These are phyloP conservation scores for Isochrysis galbana DNA, from an alignment of 78 protist genomes.

Conservation along the genomic window DNA sequence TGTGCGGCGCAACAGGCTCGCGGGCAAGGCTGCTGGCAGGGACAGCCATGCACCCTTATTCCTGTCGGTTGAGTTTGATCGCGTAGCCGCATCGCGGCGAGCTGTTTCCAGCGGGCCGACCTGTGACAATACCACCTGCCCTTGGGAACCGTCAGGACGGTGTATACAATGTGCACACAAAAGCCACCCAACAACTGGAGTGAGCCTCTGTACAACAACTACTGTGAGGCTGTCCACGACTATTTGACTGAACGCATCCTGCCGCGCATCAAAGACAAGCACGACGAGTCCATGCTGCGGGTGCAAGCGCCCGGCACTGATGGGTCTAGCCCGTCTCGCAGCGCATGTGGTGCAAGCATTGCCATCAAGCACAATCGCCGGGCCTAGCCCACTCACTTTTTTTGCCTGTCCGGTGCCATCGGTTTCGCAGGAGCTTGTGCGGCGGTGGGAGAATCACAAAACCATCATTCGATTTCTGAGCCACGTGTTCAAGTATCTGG, in stretches of 20 bases:
- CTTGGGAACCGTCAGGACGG: not conserved
- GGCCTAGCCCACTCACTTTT: no score
- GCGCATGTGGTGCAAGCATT: no score
- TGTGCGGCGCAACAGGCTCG: no score
- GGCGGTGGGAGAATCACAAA: slow-evolving; percentile 54
- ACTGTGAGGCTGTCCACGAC: slow-evolving; percentile 3
- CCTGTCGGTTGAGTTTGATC: no score
- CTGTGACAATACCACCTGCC: not conserved
- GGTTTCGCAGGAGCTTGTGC: slow-evolving; percentile 37
- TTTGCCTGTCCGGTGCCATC: no score
- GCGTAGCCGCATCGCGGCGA: no score
- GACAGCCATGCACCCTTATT: no score
- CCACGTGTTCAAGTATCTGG: slow-evolving; percentile 43
- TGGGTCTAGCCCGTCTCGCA: no score
- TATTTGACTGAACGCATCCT: slow-evolving; percentile 8
- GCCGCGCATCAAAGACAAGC: slow-evolving; percentile 39
- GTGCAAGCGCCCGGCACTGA: not conserved
- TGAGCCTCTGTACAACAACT: slow-evolving; percentile 35
- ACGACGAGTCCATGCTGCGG: slow-evolving; percentile 37
- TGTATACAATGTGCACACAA: slow-evolving; percentile 21
- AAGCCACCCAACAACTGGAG: slow-evolving; percentile 23
- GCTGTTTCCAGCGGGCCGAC: no score
- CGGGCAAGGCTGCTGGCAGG: no score
- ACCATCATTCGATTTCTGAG: slow-evolving; percentile 34
- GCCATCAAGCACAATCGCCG: no score